Evolutionary conservation across 495 filamentous ascomycete species (phyloP).

Genomic region (Penicillium paxilli): DNA sequence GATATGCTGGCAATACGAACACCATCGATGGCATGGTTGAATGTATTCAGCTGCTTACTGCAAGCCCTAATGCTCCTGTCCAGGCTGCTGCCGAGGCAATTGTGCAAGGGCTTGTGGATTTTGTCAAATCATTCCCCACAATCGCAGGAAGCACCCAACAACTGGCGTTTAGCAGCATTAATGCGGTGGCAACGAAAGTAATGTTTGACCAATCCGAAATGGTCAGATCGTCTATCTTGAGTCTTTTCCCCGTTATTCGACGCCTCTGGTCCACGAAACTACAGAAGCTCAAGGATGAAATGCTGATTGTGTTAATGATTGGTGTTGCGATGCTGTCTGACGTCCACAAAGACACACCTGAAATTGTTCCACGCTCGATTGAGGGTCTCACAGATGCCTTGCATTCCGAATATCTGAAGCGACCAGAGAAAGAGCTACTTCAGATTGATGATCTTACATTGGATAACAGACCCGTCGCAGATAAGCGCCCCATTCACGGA

Average conservation of each 20-base stretch:
- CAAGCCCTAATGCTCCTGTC: slow-evolving; percentile 71
- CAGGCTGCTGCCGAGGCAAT: slow-evolving; percentile 57
- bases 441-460: slow-evolving; percentile 75
- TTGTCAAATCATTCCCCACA: slow-evolving; percentile 58
- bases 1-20: slow-evolving; percentile 28
- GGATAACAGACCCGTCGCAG: slow-evolving; percentile 22
- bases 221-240: slow-evolving; percentile 53
- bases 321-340: slow-evolving; percentile 40
- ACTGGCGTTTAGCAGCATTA: slow-evolving; percentile 72
- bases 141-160: slow-evolving; percentile 64
- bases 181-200: slow-evolving; percentile 63
- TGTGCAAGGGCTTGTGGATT: slow-evolving; percentile 55
- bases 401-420: slow-evolving; percentile 69
- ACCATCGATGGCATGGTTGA: slow-evolving; percentile 58
- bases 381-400: slow-evolving; percentile 62
- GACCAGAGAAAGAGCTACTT: slow-evolving; percentile 69
- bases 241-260: slow-evolving; percentile 69
- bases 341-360: slow-evolving; percentile 27
- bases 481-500: slow-evolving; percentile 28
- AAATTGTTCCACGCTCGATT: slow-evolving; percentile 30
- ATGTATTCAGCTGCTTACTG: slow-evolving; percentile 65
- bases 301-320: slow-evolving; percentile 70
- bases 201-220: slow-evolving; percentile 67
- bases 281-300: slow-evolving; percentile 62
- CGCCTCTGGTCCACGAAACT: slow-evolving; percentile 71